phyloP scores from a whole-genome alignment of 2,329 filamentous ascomycete genomes.

The Rhynchosporium secalis region DNA sequence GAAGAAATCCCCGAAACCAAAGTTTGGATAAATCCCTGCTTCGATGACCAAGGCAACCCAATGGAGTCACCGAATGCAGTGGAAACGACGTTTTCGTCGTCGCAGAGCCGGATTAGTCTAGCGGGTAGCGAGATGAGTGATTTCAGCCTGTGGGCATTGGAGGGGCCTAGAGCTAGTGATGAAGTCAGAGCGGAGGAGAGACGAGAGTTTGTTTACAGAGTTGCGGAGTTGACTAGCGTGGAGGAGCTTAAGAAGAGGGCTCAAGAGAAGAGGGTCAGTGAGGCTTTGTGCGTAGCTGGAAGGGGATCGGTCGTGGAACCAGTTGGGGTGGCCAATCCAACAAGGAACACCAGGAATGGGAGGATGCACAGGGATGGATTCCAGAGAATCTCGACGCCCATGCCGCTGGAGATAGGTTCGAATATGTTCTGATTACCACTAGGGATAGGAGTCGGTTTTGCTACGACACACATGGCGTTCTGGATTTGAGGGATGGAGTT shows the following conservation, averaged over 20 bases:
- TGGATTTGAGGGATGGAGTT: not conserved
- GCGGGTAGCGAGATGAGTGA: conserved; percentile 4
- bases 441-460: no score
- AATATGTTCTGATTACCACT: not conserved
- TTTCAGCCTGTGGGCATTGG: conserved; percentile 8
- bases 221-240: not conserved
- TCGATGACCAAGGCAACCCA: conserved; percentile 7
- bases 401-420: conserved; percentile 6
- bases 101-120: not conserved
- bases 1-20: not conserved
- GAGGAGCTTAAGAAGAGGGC: not conserved
- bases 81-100: not conserved
- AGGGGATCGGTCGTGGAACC: not conserved
- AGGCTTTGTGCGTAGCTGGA: not conserved
- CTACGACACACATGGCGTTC: no score
- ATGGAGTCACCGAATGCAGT: not conserved
- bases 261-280: not conserved
- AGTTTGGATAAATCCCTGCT: conserved; percentile 18
- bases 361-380: conserved; percentile 1
- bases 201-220: not conserved
- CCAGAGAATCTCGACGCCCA: conserved; percentile 13
- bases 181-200: not conserved
- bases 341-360: conserved; percentile 2
- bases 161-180: conserved; percentile 17
- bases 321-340: not conserved